These are phyloP conservation scores for Penicillium waksmanii DNA, from an alignment of 495 filamentous ascomycete genomes.

Conservation along the genomic window DNA sequence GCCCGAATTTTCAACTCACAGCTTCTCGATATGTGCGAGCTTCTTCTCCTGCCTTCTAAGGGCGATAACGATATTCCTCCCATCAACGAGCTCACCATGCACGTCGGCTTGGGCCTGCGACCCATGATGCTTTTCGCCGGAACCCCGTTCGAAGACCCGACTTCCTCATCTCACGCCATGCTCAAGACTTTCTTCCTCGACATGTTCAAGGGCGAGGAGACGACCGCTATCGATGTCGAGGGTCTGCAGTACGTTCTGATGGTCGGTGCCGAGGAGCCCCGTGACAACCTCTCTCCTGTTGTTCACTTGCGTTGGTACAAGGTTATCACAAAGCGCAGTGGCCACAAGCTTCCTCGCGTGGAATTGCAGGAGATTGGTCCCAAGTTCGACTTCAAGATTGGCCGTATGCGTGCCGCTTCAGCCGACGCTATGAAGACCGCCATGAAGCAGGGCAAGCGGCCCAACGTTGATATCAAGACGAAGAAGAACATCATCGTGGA, in stretches of 20 bases:
- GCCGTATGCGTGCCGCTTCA: constrained; percentile 77
- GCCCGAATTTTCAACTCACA: constrained; percentile 79
- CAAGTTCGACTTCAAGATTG: constrained; percentile 89
- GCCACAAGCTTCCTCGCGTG: constrained; percentile 83
- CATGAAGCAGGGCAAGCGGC: constrained; percentile 77
- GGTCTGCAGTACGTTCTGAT: constrained; percentile 87
- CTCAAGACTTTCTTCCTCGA: constrained; percentile 87
- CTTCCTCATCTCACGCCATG: constrained; percentile 72
- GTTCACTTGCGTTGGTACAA: constrained; percentile 85
- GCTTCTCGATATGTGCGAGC: constrained; percentile 91
- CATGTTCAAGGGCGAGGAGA: constrained; percentile 81
- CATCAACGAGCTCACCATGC: constrained; percentile 82
- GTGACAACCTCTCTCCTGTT: constrained; percentile 61
- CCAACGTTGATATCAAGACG: constrained; percentile 58
- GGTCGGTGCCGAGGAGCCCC: constrained; percentile 77
- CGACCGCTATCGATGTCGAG: constrained; percentile 84
- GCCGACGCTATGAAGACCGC: constrained; percentile 83
- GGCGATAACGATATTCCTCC: constrained; percentile 62
- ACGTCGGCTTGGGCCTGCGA: constrained; percentile 71
- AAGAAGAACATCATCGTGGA: constrained; percentile 98
- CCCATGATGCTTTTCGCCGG: constrained; percentile 89
- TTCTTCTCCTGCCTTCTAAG: constrained; percentile 74
- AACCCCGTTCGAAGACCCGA: constrained; percentile 77
- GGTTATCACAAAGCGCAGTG: constrained; percentile 81
- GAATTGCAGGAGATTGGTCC: constrained; percentile 96